A percentile compares a stretch with the other conserved stretches of the same genome.
Conservation (phyloP, 306 rosid genomes). For the Hippophae rhamnoides region DNA sequence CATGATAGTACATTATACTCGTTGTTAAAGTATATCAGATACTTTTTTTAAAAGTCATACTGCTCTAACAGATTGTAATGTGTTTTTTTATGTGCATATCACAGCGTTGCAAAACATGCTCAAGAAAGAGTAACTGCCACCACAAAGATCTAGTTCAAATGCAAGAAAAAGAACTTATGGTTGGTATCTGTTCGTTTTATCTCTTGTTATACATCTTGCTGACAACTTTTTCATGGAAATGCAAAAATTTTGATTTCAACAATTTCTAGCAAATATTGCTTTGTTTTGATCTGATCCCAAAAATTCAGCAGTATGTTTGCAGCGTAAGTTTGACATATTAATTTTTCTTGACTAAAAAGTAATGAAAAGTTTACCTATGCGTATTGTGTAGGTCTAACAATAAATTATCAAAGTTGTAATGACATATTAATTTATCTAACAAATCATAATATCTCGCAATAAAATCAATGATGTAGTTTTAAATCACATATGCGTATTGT, state of each 20-base stretch:
- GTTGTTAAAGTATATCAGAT: not conserved
- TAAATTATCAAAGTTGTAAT: too few species aligned
- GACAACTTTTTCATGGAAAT: too few species aligned
- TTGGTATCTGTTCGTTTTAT: conserved; percentile 18
- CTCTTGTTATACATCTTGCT: too few species aligned
- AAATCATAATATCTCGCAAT: not conserved
- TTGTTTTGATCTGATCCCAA: too few species aligned
- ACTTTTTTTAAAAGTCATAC: not conserved
- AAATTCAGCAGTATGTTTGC: not conserved
- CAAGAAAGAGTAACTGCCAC: conserved; percentile 50
- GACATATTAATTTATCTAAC: not conserved
- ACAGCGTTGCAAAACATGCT: conserved; percentile 45
- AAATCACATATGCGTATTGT: not conserved
- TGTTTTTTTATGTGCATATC: conserved; percentile 15
- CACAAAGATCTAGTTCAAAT: conserved; percentile 35
- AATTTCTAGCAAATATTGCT: too few species aligned
- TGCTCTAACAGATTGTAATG: conserved; percentile 13
- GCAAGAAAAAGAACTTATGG: conserved; percentile 79
- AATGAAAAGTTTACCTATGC: not conserved
- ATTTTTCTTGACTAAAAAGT: not conserved
- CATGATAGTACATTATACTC: not conserved
- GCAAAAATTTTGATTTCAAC: too few species aligned
- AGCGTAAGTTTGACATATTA: not conserved
- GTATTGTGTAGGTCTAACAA: too few species aligned
- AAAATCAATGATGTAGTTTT: not conserved